These are phyloP conservation scores for Triadica sebifera DNA, from an alignment of 345 rosid genomes.

Conservation along the genomic window DNA sequence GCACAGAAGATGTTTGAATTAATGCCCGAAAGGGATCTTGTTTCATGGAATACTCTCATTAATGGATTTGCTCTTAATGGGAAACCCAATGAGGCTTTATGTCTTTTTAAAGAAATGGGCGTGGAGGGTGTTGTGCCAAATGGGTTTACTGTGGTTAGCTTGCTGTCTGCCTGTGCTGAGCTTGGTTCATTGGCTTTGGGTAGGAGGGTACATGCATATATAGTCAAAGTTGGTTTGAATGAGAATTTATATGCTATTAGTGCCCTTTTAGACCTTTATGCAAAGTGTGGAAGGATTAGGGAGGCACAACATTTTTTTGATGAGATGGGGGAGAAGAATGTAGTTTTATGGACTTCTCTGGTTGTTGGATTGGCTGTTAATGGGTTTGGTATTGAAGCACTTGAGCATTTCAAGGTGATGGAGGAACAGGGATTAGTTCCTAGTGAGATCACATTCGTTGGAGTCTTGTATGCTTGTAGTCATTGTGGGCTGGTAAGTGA, in stretches of 20 bases:
- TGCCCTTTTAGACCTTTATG: conserved; percentile 74
- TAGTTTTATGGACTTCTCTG: conserved; percentile 75
- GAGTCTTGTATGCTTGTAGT: conserved; percentile 82
- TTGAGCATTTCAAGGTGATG: conserved; percentile 53
- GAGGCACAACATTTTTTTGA: conserved; percentile 55
- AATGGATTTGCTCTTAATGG: conserved; percentile 79
- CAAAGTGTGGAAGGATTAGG: conserved; percentile 58
- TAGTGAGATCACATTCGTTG: conserved; percentile 70
- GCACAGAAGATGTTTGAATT: conserved; percentile 64
- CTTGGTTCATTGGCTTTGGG: conserved; percentile 72
- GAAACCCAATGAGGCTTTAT: conserved; percentile 57
- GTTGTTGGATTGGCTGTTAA: conserved; percentile 82
- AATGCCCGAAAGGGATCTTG: conserved; percentile 63
- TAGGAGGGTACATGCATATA: conserved; percentile 58
- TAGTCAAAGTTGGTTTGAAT: conserved; percentile 51
- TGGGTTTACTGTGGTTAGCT: conserved; percentile 72
- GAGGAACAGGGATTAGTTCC: conserved; percentile 51
- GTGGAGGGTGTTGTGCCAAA: conserved; percentile 59
- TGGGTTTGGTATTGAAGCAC: conserved; percentile 77
- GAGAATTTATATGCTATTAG: conserved; percentile 51
- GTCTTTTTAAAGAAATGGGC: conserved; percentile 52
- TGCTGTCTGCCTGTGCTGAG: conserved; percentile 77
- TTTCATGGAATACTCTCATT: conserved; percentile 92
- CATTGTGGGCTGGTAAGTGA: conserved; percentile 83
- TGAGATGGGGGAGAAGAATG: conserved; percentile 59